These are phyloP conservation scores for Ustilago sp. DNA, from an alignment of 1,284 basidiomycete species.

Conservation along the genomic window DNA sequence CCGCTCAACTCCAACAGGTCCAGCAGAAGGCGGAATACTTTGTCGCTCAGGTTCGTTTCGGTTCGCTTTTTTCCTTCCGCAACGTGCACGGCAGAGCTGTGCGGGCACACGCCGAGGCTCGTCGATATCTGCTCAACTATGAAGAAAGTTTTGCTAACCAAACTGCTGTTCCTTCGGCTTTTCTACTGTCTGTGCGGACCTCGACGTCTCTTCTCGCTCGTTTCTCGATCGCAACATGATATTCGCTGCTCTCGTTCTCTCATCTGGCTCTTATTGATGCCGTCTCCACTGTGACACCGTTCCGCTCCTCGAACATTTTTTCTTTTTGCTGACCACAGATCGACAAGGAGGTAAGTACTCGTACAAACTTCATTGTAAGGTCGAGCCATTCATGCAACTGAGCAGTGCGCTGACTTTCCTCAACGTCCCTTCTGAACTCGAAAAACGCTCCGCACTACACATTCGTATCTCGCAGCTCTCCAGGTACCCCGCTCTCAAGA, in stretches of 20 bases:
- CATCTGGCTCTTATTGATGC: neutral
- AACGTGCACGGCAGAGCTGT: neutral
- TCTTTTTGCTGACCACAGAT: constrained; percentile 73
- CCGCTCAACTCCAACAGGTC: constrained; percentile 62
- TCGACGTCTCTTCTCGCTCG: neutral
- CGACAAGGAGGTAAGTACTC: constrained; percentile 85
- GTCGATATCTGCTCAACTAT: neutral
- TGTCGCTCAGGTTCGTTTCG: constrained; percentile 64
- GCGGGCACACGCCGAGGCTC: neutral
- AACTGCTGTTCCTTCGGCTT: neutral
- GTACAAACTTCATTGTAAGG: neutral
- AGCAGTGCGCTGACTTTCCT: neutral
- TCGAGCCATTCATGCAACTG: neutral
- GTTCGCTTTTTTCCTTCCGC: neutral
- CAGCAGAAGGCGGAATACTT: constrained; percentile 68
- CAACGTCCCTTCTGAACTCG: neutral
- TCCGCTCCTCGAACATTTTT: neutral
- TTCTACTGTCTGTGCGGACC: neutral
- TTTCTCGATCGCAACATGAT: neutral
- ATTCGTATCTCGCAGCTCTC: constrained; percentile 75
- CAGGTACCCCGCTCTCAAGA: constrained; percentile 79
- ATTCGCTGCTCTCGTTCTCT: neutral
- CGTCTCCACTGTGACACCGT: neutral
- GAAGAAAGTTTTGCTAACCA: neutral
- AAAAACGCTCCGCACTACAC: no score